Base-by-base conservation (phyloP, 805 yeast species). In the Novakomyces olei region DNA sequence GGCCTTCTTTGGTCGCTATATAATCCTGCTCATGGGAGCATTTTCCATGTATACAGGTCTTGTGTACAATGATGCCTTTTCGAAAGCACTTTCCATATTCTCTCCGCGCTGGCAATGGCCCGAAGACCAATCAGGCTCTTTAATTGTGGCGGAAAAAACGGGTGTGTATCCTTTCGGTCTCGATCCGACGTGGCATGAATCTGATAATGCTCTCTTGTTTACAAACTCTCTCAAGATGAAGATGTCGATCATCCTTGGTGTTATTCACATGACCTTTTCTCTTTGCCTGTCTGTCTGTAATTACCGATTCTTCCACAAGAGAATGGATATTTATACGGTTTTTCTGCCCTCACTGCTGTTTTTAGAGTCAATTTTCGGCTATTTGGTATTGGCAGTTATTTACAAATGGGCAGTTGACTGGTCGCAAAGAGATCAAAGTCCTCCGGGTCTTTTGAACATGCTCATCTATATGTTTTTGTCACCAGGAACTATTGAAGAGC, bases 181-280 rank as follows among this genome's bases (percentile, higher is more conserved):
- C 33, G 99, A 88, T 55, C 77, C 74, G 41, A 77, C 74, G 7
- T 88, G 99, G 99, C 99, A 88, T 53, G 94, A 95, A 12, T 66
- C 96, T 26, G 98, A 88, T 44, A 88, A 88, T 57, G 72, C 73
- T 33, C 62, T 88, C 45, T 55, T 91, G 37, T 88, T 88, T 56
- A 68, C 92, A 32, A 88, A 88, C 58, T 83, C 96, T 2, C 88
- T 79, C 59, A 88, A 88, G 62, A 88, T 88, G 99, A 88, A 88
- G 54, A 61, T 88, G 39, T 81, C 96, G 2, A 74, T 88, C 36
- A 61, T 88, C 42, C 75, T 88, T 83, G 99, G 99, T 3, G 85
- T 74, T 54, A 54, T 66, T 30, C 99, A 88, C 57, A 88, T 88
- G 99, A 58, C 83, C 8, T 88, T 85, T 55, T 78, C 93, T 3